Percentiles rank a stretch among this genome's conserved stretches.
Evolutionary conservation across 169 alveolate species (phyloP).

Genomic region (Eimeria zaria): DNA sequence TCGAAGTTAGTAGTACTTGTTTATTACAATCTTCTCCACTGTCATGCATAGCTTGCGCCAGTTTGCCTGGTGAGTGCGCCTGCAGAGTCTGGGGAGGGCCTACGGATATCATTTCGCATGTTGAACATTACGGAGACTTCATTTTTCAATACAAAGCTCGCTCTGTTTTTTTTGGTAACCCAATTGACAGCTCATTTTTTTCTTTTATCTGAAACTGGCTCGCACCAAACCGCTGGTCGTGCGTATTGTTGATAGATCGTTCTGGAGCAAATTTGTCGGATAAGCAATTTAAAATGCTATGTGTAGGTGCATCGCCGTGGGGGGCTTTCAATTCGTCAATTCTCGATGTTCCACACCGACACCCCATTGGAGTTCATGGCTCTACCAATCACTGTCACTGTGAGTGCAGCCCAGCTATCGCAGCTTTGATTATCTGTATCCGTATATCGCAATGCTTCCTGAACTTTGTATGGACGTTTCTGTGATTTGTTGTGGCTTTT

Average conservation of each 20-base stretch:
- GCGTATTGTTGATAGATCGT: neutral
- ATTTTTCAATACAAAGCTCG: slow-evolving; percentile 86
- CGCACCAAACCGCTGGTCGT: neutral
- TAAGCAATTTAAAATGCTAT: neutral
- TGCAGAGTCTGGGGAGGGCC: slow-evolving; percentile 32
- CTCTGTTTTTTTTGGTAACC: slow-evolving; percentile 83
- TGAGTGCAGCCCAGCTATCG: neutral
- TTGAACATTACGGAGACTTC: slow-evolving; percentile 87
- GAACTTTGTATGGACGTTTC: neutral
- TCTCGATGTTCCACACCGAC: slow-evolving; percentile 85
- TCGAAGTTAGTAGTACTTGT: neutral
- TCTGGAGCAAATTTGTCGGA: neutral
- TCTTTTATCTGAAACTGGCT: neutral
- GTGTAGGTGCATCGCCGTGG: slow-evolving; percentile 79
- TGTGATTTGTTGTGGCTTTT: neutral
- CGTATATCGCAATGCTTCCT: neutral
- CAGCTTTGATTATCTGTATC: neutral
- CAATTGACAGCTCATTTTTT: neutral
- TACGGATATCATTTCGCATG: slow-evolving; percentile 87
- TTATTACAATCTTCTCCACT: neutral
- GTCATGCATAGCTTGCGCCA: neutral
- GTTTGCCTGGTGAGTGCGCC: neutral
- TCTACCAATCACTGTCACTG: slow-evolving; percentile 88
- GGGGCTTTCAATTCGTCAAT: slow-evolving; percentile 84
- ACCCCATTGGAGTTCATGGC: slow-evolving; percentile 89